These are phyloP conservation scores for Quillaja saponaria DNA, from an alignment of 306 rosid species.

Conservation along the genomic window DNA sequence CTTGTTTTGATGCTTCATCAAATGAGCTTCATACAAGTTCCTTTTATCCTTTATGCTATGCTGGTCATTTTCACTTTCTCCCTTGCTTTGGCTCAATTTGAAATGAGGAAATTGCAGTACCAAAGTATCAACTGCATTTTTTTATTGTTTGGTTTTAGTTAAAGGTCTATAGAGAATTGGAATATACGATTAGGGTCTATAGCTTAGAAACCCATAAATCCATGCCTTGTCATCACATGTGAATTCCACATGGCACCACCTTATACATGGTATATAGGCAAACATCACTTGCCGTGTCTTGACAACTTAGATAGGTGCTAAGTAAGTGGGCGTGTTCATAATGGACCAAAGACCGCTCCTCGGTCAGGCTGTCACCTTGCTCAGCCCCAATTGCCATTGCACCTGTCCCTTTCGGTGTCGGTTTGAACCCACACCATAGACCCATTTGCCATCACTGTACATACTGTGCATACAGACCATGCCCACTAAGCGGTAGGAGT, in stretches of 20 bases:
- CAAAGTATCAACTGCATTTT: too few relatives aligned
- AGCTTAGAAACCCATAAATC: too few relatives aligned
- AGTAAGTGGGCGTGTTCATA: slow-evolving; percentile 49
- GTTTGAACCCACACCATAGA: slow-evolving; percentile 40
- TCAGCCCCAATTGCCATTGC: slow-evolving; percentile 47
- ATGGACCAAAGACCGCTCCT: slow-evolving; percentile 45
- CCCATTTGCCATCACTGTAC: slow-evolving; percentile 38
- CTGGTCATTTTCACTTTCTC: too few relatives aligned
- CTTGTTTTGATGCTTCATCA: too few relatives aligned
- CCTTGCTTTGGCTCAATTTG: too few relatives aligned
- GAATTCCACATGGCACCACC: slow-evolving; percentile 27
- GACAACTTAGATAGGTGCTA: slow-evolving; percentile 29
- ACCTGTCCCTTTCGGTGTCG: slow-evolving; percentile 64
- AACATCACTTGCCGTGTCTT: slow-evolving; percentile 40
- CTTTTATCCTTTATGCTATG: too few relatives aligned
- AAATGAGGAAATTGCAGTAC: too few relatives aligned
- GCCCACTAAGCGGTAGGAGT: slow-evolving; percentile 30
- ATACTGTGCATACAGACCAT: slow-evolving; percentile 9
- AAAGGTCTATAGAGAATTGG: too few relatives aligned
- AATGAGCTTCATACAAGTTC: too few relatives aligned
- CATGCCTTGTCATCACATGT: too few relatives aligned
- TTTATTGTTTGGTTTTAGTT: too few relatives aligned
- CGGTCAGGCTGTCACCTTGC: slow-evolving; percentile 30
- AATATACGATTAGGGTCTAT: too few relatives aligned
- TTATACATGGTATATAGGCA: not conserved